Percentiles rank a stretch among this genome's conserved stretches.
Evolutionary conservation across 202 grass and related monocot species (phyloP).

Genomic region (Schoenoplectus tabernaemontani): DNA sequence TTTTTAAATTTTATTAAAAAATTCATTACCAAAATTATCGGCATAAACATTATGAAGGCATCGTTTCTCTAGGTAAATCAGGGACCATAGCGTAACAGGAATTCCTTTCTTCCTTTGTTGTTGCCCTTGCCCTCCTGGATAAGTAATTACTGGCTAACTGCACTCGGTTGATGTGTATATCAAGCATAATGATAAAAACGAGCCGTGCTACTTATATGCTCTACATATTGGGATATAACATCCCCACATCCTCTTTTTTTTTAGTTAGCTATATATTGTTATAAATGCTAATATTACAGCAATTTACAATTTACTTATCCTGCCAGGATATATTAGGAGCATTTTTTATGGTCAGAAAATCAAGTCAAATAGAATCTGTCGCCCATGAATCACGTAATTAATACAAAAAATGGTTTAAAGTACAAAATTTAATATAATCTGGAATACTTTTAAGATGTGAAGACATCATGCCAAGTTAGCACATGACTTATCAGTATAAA

Average conservation of each 20-base stretch:
- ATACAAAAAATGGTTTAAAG: not conserved
- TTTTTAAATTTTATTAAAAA: no score
- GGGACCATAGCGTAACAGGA: not conserved
- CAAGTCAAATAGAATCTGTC: not conserved
- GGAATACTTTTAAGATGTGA: not conserved
- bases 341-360: not conserved
- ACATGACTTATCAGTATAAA: not conserved
- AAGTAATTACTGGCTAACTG: no score
- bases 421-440: not conserved
- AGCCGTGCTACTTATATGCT: not conserved
- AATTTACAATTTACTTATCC: not conserved
- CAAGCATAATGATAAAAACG: not conserved
- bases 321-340: not conserved
- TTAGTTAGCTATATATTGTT: no score
- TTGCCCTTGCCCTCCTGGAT: no score
- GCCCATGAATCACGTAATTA: not conserved
- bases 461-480: not conserved
- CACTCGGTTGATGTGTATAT: not conserved
- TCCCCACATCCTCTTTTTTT: no score
- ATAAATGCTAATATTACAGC: no score
- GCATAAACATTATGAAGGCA: no score
- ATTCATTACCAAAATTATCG: no score
- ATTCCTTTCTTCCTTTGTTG: not conserved
- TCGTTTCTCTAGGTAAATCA: no score
- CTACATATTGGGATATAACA: no score